A percentile compares a stretch with the other conserved stretches of the same genome.
phyloP scores from a whole-genome alignment of 306 rosid species.

The Vigna angularis region DNA sequence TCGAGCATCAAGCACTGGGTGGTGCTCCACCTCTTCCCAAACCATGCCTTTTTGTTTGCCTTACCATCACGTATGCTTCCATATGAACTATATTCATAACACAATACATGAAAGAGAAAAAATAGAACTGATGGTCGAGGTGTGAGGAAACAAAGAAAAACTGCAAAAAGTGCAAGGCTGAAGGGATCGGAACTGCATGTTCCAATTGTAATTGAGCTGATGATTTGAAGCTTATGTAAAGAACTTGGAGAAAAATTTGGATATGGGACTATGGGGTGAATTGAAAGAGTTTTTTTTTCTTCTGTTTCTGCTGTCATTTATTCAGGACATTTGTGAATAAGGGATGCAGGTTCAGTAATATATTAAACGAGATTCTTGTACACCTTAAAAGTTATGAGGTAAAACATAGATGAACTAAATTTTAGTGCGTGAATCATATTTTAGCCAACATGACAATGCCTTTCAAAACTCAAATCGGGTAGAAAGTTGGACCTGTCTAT shows the following conservation, averaged over 20 bases:
- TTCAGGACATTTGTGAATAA: not conserved
- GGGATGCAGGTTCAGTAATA: not conserved
- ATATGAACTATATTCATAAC: too few species aligned
- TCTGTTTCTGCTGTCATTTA: not conserved
- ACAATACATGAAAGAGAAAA: too few species aligned
- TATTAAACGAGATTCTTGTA: not conserved
- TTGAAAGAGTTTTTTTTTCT: not conserved
- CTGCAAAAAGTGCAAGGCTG: not conserved
- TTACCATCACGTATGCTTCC: too few species aligned
- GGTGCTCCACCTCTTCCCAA: too few species aligned
- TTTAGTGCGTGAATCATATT: not conserved
- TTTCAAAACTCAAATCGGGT: not conserved
- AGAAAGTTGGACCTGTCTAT: constrained; percentile 43
- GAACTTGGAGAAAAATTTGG: not conserved
- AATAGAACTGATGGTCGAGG: too few species aligned
- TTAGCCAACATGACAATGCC: not conserved
- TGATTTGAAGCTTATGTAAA: not conserved
- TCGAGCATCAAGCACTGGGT: too few species aligned
- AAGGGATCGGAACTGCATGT: not conserved
- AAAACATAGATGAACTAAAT: not conserved
- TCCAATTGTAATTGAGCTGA: not conserved
- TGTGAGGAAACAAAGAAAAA: too few species aligned
- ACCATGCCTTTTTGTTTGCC: too few species aligned
- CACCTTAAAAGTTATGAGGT: not conserved
- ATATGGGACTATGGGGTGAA: not conserved